Evolutionary conservation across 2,329 filamentous ascomycete genomes (phyloP), one percentile per base, ranked within the genome.

Genomic region (Mollisia scopiformis): DNA sequence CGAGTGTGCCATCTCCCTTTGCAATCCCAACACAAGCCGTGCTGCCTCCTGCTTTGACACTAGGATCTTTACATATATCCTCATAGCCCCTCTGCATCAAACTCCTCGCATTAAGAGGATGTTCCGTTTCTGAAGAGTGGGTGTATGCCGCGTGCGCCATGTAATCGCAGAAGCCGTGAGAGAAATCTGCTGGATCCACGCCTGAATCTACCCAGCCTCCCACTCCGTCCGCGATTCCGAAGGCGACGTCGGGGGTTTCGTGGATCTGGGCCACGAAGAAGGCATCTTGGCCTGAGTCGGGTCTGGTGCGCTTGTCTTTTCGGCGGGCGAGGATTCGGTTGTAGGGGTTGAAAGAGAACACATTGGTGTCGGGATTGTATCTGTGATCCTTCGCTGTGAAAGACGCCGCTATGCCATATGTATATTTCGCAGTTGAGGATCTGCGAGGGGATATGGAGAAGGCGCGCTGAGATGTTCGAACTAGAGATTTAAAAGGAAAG

Each of bases 121-220:
- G 21, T 2, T 68, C 57, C 67, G 63, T 62, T 64, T 64, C 23
- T 47, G 23, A 14, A 16, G 43, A 55, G 28, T 70, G 57, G 35
- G 65, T 69, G 30, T 68, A 82, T 16, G 93, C 91, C 13, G 86
- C 85, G 54, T 87, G 82, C 2, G 93, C 92, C 93, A 98, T 98
- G 76, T 96, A 91, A 69, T 92, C 88, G 80, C 95, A 98, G 62
- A 99, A 81, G 41, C 90, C 91, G 74, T 98, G 94, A 3, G 94
- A 95, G 76, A 98, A 98, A 76, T 97, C 92, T 28, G 93, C 93
- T 8, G 95, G 93, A 72, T 99, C 93, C 55, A 99, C 89, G 47
- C 93, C 93, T 39, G 90, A 94, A 69, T 97, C 91, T 65, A 90
- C 87, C 93, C 95, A 99, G 35, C 95, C 95, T 51, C 95, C 95